Evolutionary conservation across 2,329 filamentous ascomycete species (phyloP).

Genomic region (Colletotrichum tofieldiae): DNA sequence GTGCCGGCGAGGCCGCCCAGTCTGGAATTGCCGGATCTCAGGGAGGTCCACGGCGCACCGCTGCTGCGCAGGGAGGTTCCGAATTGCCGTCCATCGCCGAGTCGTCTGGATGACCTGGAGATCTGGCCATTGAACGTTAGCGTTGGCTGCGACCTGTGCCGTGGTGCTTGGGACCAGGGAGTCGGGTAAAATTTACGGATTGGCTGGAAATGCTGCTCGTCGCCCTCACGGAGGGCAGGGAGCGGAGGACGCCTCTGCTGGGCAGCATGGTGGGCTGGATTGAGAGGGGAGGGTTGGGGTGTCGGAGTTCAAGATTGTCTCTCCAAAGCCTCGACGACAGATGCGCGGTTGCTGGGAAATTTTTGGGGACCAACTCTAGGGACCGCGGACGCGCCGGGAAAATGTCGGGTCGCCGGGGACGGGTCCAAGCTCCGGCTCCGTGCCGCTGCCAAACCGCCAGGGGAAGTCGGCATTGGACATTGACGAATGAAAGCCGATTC

Average conservation of each 20-base stretch:
- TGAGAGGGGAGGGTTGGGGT: conserved; percentile 42
- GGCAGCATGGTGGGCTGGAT: conserved; percentile 58
- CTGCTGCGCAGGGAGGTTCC: conserved; percentile 48
- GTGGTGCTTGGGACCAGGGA: not conserved
- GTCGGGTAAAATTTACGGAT: conserved; percentile 48
- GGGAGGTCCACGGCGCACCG: conserved; percentile 26
- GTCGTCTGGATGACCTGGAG: conserved; percentile 48
- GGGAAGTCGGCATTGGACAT: conserved; percentile 18
- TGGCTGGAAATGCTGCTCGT: conserved; percentile 46
- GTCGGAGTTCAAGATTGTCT: conserved; percentile 34
- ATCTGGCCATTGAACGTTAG: conserved; percentile 37
- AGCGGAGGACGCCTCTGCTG: conserved; percentile 61
- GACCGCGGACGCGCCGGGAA: conserved; percentile 50
- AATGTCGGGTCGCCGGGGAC: conserved; percentile 50
- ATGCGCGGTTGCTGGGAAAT: conserved; percentile 45
- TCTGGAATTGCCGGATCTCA: conserved; percentile 25
- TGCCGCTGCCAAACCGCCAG: not conserved
- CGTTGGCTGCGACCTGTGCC: not conserved
- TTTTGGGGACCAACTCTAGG: conserved; percentile 47
- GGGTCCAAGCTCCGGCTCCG: conserved; percentile 39
- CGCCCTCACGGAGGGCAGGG: conserved; percentile 54
- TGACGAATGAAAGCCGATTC: not conserved
- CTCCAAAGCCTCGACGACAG: conserved; percentile 15
- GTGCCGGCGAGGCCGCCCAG: conserved; percentile 45
- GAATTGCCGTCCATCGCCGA: conserved; percentile 55